Evolutionary conservation across 176 grass and related monocot genomes (phyloP), one percentile per base, ranked within the genome.

Genomic region (Paspalum notatum): DNA sequence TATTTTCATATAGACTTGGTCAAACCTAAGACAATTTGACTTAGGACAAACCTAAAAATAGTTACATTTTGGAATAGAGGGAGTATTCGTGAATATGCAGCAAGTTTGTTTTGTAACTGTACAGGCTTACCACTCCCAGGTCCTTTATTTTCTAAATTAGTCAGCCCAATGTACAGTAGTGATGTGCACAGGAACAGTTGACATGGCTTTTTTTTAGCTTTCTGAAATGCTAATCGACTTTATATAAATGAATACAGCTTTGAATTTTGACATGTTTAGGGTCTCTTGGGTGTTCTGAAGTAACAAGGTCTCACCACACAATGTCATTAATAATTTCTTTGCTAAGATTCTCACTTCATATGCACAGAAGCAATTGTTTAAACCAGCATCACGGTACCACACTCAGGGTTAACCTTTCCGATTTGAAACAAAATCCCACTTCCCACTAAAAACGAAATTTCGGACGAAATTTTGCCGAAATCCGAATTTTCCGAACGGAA

Each of bases 41-140:
- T 32, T 32, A 1, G 3, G 32, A 32, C 32, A 32, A 32, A 32
- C 32, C 32, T 32, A 3, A 32, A 32, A 32, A 32, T 32, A 32
- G 32, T 32, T 32, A 32, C 3, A 32, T 32, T 32, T 32, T 32
- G 32, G 32, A 32, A 32, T 32, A 32, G 32, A 32, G 32, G 32
- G 32, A 3, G 32, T 32, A 32, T 32, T 32, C 75, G 51, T 75
- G 65, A 66, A 82, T 38, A 86, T 65, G n/a, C 15, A 44, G 24
- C 3, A 12, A 71, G 47, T 72, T 20, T 62, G 12, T 60, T 44
- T 24, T 84, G 87, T 69, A 62, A 21, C 38, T 75, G 45, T 74
- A 51, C 26, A 26, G 45, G 18, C 22, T 41, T 83, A 6, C 2
- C 42, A 52, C 17, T 18, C 22, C 54, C 6, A 10, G 70, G 53